phyloP scores from a whole-genome alignment of 1,139 yeast genomes.

The Geotrichum fermentans region DNA sequence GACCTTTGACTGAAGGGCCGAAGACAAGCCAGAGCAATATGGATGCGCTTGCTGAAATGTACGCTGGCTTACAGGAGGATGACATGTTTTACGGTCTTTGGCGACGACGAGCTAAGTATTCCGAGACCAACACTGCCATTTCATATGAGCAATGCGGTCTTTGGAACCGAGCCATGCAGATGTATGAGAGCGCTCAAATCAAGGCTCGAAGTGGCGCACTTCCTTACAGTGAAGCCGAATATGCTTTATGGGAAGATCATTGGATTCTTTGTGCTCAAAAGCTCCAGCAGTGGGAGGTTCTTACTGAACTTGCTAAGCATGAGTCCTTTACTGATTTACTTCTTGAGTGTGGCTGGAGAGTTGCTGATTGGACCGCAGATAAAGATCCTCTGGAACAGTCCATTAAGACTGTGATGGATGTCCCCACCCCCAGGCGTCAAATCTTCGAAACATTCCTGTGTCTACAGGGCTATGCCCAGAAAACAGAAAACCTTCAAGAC shows the following conservation, averaged over 20 bases:
- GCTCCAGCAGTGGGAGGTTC: conserved; percentile 95
- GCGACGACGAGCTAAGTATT: conserved; percentile 92
- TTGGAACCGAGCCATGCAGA: conserved; percentile 91
- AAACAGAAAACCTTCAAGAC: conserved; percentile 70
- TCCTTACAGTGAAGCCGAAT: conserved; percentile 94
- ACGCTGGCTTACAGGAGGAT: conserved; percentile 83
- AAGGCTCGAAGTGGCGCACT: conserved; percentile 93
- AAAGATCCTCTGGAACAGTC: conserved; percentile 92
- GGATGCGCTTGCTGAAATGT: conserved; percentile 87
- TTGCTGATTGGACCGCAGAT: conserved; percentile 97
- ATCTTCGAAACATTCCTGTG: conserved; percentile 91
- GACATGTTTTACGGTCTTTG: conserved; percentile 97
- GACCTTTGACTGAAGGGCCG: conserved; percentile 61
- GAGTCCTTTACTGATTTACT: conserved; percentile 94
- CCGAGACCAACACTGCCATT: conserved; percentile 86
- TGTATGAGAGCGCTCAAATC: conserved; percentile 95
- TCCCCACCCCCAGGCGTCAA: conserved; percentile 95
- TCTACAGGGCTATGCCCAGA: conserved; percentile 89
- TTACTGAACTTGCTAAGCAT: conserved; percentile 94
- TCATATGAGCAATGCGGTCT: conserved; percentile 93
- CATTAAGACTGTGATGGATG: conserved; percentile 95
- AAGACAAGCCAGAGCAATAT: conserved; percentile 80
- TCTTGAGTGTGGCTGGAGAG: conserved; percentile 98
- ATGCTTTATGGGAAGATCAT: conserved; percentile 96
- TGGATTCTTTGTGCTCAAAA: conserved; percentile 98